phyloP scores from a whole-genome alignment of 768 basidiomycete genomes.

The Calvatia gigantea region DNA sequence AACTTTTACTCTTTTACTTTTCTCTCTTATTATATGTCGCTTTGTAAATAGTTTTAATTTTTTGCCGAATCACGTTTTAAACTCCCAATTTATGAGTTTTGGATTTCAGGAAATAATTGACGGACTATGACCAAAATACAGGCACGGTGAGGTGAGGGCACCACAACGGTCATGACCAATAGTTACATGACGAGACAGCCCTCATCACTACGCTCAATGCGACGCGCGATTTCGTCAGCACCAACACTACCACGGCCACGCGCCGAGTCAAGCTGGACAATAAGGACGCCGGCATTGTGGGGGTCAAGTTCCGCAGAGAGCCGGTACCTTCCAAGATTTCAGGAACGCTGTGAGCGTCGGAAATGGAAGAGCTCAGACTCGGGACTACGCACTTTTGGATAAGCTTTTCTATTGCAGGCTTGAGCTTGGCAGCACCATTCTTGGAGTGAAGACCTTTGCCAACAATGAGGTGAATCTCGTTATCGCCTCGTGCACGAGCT shows the following conservation, averaged over 20 bases:
- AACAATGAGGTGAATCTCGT: conserved; percentile 77
- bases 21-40: too few relatives aligned
- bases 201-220: conserved; percentile 48
- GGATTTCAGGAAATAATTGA: too few relatives aligned
- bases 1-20: too few relatives aligned
- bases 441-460: conserved; percentile 91
- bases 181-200: conserved; percentile 74
- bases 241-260: conserved; percentile 40
- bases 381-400: conserved; percentile 63
- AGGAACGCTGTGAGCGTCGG: not conserved
- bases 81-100: too few relatives aligned
- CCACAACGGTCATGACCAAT: not conserved
- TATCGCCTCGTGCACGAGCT: conserved; percentile 60
- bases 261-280: conserved; percentile 59
- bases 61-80: too few relatives aligned
- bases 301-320: conserved; percentile 76
- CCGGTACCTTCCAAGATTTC: conserved; percentile 49
- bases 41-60: too few relatives aligned
- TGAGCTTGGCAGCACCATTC: conserved; percentile 77
- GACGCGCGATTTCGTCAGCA: conserved; percentile 55
- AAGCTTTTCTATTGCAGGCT: conserved; percentile 86
- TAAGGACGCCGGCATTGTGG: conserved; percentile 77
- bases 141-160: not conserved
- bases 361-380: not conserved
- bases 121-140: too few relatives aligned